Percentiles rank a stretch among this genome's conserved stretches.
Evolutionary conservation across 441 rosid species (phyloP).

Genomic region (Corymbia citriodora): DNA sequence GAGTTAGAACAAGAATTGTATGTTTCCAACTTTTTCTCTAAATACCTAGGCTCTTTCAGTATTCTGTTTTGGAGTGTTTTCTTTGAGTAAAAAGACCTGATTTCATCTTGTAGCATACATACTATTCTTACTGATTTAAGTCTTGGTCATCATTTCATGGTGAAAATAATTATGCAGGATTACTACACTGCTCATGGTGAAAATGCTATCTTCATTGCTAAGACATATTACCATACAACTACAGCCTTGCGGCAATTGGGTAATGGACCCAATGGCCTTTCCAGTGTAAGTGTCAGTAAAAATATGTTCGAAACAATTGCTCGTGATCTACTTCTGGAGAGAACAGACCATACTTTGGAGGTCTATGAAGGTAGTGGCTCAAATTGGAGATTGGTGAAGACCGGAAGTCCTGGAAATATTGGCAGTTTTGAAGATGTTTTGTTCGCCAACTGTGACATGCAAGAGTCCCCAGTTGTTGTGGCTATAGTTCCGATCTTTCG

Average conservation of each 20-base stretch:
- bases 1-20: background rate
- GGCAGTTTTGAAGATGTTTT: slow-evolving; percentile 96
- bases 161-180: slow-evolving; percentile 33
- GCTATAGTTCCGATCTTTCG: slow-evolving; percentile 61
- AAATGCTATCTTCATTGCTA: slow-evolving; percentile 78
- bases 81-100: background rate
- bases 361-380: slow-evolving; percentile 95
- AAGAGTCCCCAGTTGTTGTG: slow-evolving; percentile 83
- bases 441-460: slow-evolving; percentile 95
- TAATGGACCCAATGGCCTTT: slow-evolving; percentile 65
- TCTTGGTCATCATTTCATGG: background rate
- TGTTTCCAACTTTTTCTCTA: background rate
- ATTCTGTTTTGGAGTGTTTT: background rate
- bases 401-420: slow-evolving; percentile 91
- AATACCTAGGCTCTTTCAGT: background rate
- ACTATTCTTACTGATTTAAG: background rate
- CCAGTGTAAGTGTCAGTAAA: slow-evolving; percentile 78
- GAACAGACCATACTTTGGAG: slow-evolving; percentile 88
- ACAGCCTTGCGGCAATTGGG: slow-evolving; percentile 75
- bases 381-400: slow-evolving; percentile 79
- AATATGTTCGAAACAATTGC: slow-evolving; percentile 88
- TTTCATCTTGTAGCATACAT: background rate
- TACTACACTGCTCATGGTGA: slow-evolving; percentile 93
- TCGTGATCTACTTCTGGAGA: slow-evolving; percentile 86
- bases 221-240: slow-evolving; percentile 87